Evolutionary conservation across 2,329 filamentous ascomycete genomes (phyloP), one percentile per base, ranked within the genome.

Genomic region (Alternaria alternata): DNA sequence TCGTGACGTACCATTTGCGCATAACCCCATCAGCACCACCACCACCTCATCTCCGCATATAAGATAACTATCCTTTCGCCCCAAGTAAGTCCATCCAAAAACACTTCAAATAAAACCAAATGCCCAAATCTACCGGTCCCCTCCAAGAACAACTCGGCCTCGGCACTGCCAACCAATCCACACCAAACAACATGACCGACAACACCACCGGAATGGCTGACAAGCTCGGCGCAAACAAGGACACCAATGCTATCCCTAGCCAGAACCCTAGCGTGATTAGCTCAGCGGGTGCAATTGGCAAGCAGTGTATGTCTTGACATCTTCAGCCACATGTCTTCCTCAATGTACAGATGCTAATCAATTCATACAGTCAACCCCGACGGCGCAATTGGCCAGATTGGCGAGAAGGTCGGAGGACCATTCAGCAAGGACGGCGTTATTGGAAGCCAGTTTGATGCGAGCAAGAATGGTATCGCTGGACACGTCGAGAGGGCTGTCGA

Each of bases 381-480:
- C 5, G 85, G 85, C 18, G 78, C 80, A 0, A 72, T 87, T n/a
- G 85, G 85, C 7, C 81, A 83, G 11, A 76, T 81, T 3, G 84
- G 81, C 0, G 78, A 86, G 71, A 81, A 80, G 59, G 76, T 87
- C 7, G 85, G 75, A 3, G 74, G 86, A 0, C 74, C 73, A 7
- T 70, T 77, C 8, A 66, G 61, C 61, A 84, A 85, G 65, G 82
- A 86, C 2, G 85, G 86, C 0, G 68, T 79, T 8, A 81, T 88
- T 56, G 85, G 86, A 20, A 84, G 83, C 57, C 84, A 86, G 63
- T 88, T 88, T 65, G 75, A 81, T 64, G 86, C 85, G 0, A 70
- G 79, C 0, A 82, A 85, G 44, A 84, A 84, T 18, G 80, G 78
- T 5, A 81, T 88, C 28, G 85, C 85, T 3, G 85, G 85, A 1